Evolutionary conservation across 495 filamentous ascomycete species (phyloP).

Genomic region (Usnea hakonensis): DNA sequence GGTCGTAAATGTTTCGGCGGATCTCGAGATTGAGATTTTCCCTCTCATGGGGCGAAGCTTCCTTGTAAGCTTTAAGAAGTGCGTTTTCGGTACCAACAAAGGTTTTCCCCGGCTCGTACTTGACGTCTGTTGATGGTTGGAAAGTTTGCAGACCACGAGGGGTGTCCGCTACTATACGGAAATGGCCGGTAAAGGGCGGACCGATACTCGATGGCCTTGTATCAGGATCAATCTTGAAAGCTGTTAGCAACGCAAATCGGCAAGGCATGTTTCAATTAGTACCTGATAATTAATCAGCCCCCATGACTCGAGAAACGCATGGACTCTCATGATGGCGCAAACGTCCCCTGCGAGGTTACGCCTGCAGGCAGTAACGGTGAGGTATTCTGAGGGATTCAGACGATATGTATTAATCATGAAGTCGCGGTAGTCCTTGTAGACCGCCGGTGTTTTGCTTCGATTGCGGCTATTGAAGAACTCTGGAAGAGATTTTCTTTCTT

Average conservation of each 20-base stretch:
- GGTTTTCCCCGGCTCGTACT: conserved; percentile 64
- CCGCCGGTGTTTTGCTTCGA: conserved; percentile 92
- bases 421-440: conserved; percentile 97
- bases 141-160: conserved; percentile 90
- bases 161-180: conserved; percentile 88
- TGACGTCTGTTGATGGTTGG: conserved; percentile 75
- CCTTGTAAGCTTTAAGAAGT: conserved; percentile 53
- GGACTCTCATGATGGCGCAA: conserved; percentile 97
- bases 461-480: conserved; percentile 98
- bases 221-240: conserved; percentile 79
- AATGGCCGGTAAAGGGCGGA: conserved; percentile 94
- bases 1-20: conserved; percentile 90
- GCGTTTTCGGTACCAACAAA: conserved; percentile 54
- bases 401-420: conserved; percentile 99
- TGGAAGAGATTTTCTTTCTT: conserved; percentile 85
- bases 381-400: conserved; percentile 87
- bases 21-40: conserved; percentile 80
- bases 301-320: conserved; percentile 98
- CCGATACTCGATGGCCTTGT: conserved; percentile 91
- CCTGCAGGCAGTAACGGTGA: conserved; percentile 95
- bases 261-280: conserved; percentile 20
- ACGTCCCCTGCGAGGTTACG: conserved; percentile 95
- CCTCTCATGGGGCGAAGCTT: conserved; percentile 59
- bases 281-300: conserved; percentile 98
- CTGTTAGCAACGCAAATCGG: conserved; percentile 15